phyloP scores from a whole-genome alignment of 305 asterid species.

The Caryopteris hybrid region DNA sequence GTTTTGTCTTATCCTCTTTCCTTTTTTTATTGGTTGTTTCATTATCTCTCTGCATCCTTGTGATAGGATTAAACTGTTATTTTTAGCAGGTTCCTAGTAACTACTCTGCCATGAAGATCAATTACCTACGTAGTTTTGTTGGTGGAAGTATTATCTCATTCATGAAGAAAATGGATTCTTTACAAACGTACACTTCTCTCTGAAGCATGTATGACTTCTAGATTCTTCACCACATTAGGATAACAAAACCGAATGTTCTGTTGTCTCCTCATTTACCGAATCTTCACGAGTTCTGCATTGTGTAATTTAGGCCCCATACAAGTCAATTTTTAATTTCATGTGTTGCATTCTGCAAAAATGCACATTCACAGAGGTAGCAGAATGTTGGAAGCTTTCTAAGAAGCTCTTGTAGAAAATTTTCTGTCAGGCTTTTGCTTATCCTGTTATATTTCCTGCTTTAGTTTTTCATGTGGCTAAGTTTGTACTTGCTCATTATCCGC shows the following conservation, averaged over 20 bases:
- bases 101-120: background rate
- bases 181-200: background rate
- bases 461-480: conserved; percentile 2
- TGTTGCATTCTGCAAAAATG: background rate
- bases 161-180: background rate
- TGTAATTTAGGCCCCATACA: background rate
- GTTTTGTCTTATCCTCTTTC: background rate
- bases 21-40: background rate
- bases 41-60: background rate
- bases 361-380: background rate
- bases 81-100: conserved; percentile 1
- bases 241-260: background rate
- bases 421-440: background rate
- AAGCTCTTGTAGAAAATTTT: background rate
- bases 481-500: background rate
- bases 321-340: background rate
- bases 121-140: background rate
- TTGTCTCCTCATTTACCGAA: background rate
- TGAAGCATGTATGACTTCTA: background rate
- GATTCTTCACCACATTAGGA: background rate
- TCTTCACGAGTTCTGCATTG: background rate
- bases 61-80: background rate
- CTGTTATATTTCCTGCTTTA: background rate
- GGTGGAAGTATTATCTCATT: background rate
- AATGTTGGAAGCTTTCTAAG: background rate